Percentiles rank a stretch among this genome's conserved stretches.
Conservation (phyloP, 495 filamentous ascomycete species). For the Aspergillus asperescens region DNA sequence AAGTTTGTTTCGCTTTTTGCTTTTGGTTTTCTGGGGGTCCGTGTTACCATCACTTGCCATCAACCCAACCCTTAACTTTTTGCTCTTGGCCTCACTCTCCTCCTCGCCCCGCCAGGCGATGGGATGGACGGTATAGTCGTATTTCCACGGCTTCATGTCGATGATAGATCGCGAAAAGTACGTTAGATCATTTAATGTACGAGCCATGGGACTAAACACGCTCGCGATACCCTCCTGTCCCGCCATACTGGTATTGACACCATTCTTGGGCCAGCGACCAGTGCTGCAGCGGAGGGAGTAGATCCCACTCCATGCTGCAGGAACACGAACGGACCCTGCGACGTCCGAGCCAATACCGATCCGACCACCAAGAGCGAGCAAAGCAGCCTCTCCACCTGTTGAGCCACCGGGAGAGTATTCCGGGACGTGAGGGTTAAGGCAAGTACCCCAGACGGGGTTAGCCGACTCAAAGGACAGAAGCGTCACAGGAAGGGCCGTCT, state of each 20-base stretch:
- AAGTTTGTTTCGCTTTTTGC: neutral
- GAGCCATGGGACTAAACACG: conserved; percentile 90
- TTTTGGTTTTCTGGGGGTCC: too few species aligned
- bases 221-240: conserved; percentile 89
- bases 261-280: conserved; percentile 88
- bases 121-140: conserved; percentile 82
- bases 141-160: conserved; percentile 85
- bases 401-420: conserved; percentile 88
- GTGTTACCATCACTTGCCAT: conserved; percentile 66
- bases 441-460: conserved; percentile 84
- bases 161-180: conserved; percentile 81
- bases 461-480: conserved; percentile 87
- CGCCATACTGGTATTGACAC: conserved; percentile 82
- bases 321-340: conserved; percentile 82
- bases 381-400: conserved; percentile 81
- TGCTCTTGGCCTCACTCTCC: conserved; percentile 52
- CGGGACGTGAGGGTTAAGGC: conserved; percentile 74
- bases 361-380: conserved; percentile 80
- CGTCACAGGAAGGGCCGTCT: conserved; percentile 90
- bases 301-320: conserved; percentile 87
- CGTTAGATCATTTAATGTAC: conserved; percentile 75
- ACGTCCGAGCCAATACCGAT: conserved; percentile 95
- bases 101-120: conserved; percentile 68
- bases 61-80: conserved; percentile 67
- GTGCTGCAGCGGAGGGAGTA: conserved; percentile 89